Evolutionary conservation across 768 basidiomycete genomes (phyloP).

Genomic region (Mycena rebaudengoi): DNA sequence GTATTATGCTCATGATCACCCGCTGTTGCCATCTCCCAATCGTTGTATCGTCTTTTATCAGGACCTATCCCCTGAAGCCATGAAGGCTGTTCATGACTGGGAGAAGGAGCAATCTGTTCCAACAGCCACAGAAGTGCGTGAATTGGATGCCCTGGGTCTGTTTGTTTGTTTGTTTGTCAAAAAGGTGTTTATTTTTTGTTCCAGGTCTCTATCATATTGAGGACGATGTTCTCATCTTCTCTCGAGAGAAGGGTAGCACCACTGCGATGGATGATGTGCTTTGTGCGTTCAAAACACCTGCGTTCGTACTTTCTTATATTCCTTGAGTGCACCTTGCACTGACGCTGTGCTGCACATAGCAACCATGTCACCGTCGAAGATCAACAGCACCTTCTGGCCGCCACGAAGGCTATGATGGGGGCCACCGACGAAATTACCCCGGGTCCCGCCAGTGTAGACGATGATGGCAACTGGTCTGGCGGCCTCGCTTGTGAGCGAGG

Average conservation of each 20-base stretch:
- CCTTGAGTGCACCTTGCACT: not conserved
- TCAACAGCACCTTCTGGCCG: not conserved
- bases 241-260: not conserved
- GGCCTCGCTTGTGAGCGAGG: conserved; percentile 7
- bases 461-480: not conserved
- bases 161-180: not conserved
- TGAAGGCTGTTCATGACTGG: not conserved
- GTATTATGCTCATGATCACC: not conserved
- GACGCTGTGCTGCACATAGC: not conserved
- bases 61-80: not conserved
- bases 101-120: not conserved
- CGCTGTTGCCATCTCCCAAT: not conserved
- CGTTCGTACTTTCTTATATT: not conserved
- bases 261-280: conserved; percentile 11
- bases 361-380: not conserved
- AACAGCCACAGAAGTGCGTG: not conserved
- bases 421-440: not conserved
- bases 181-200: not conserved
- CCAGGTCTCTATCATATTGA: not conserved
- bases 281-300: too few relatives aligned
- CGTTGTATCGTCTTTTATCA: not conserved
- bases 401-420: not conserved
- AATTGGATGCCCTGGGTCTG: not conserved
- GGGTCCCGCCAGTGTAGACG: not conserved
- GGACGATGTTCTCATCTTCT: not conserved